phyloP scores from a whole-genome alignment of 2,329 filamentous ascomycete species.

The Xylaria sp. region DNA sequence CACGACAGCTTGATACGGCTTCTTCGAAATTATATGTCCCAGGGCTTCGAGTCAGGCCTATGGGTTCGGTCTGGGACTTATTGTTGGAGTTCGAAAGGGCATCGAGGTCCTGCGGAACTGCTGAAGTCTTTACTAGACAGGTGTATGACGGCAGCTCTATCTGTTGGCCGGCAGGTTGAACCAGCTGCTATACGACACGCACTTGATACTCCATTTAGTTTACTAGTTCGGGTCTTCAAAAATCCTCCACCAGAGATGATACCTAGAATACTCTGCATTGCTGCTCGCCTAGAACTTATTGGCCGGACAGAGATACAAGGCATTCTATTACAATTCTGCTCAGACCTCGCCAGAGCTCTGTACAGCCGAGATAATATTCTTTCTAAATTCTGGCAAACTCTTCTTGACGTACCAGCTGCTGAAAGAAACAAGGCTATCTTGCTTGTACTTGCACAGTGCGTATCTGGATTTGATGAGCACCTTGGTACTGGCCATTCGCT shows the following conservation, averaged over 20 bases:
- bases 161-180: constrained; percentile 46
- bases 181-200: constrained; percentile 41
- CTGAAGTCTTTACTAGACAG: constrained; percentile 46
- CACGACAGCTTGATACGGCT: constrained; percentile 40
- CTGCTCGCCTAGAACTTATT: constrained; percentile 42
- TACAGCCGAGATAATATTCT: constrained; percentile 40
- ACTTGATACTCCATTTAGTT: constrained; percentile 45
- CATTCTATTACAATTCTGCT: constrained; percentile 46
- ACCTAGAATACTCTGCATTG: constrained; percentile 43
- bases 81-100: constrained; percentile 45
- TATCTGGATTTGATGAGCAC: constrained; percentile 42
- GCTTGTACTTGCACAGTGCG: constrained; percentile 41
- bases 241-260: constrained; percentile 47
- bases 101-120: constrained; percentile 44
- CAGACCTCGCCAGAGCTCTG: constrained; percentile 43
- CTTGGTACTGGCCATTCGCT: constrained; percentile 44
- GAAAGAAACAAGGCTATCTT: constrained; percentile 42
- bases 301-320: constrained; percentile 44
- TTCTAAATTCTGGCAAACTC: constrained; percentile 43
- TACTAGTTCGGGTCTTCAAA: constrained; percentile 46
- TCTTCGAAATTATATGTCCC: constrained; percentile 39
- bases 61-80: constrained; percentile 42
- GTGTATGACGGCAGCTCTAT: constrained; percentile 46
- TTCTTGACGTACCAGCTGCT: constrained; percentile 40
- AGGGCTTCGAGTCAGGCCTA: constrained; percentile 40